Conservation (phyloP, 2,329 filamentous ascomycete species). For the Sporothrix pseudoabietina region DNA sequence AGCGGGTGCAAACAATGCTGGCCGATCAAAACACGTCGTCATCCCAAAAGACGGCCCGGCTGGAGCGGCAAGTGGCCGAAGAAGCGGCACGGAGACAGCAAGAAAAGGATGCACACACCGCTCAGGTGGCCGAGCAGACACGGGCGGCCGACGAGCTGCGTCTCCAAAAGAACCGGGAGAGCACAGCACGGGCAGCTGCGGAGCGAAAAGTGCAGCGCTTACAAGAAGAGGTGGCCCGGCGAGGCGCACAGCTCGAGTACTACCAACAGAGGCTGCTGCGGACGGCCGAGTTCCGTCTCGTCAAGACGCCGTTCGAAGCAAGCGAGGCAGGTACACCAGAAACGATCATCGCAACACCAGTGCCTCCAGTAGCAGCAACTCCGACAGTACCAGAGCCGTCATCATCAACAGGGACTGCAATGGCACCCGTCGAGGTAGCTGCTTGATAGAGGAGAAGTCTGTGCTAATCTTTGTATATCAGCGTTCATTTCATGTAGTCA, state of each 20-base stretch:
- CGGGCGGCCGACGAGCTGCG: not conserved
- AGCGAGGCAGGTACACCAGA: not conserved
- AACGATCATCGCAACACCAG: not conserved
- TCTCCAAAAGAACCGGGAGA: not conserved
- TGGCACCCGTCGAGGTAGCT: not conserved
- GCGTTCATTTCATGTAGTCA: not conserved
- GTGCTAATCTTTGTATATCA: not conserved
- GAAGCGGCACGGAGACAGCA: not conserved
- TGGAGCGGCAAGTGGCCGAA: not conserved
- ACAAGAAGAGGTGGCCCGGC: not conserved
- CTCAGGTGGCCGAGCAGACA: not conserved
- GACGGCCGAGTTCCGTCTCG: slow-evolving; percentile 22
- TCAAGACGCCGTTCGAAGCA: slow-evolving; percentile 8
- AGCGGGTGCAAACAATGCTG: not conserved
- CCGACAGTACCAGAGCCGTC: not conserved
- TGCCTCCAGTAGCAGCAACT: too few species aligned
- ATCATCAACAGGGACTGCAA: not conserved
- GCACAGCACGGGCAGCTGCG: not conserved
- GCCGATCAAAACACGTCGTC: not conserved
- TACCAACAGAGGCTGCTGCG: slow-evolving; percentile 23
- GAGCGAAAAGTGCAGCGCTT: not conserved
- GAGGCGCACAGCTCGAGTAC: slow-evolving; percentile 15
- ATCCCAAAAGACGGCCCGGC: not conserved
- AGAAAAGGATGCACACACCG: not conserved
- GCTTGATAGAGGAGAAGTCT: not conserved